Evolutionary conservation across 1,284 basidiomycete species (phyloP).

Genomic region (Exsudoporus floridanus): DNA sequence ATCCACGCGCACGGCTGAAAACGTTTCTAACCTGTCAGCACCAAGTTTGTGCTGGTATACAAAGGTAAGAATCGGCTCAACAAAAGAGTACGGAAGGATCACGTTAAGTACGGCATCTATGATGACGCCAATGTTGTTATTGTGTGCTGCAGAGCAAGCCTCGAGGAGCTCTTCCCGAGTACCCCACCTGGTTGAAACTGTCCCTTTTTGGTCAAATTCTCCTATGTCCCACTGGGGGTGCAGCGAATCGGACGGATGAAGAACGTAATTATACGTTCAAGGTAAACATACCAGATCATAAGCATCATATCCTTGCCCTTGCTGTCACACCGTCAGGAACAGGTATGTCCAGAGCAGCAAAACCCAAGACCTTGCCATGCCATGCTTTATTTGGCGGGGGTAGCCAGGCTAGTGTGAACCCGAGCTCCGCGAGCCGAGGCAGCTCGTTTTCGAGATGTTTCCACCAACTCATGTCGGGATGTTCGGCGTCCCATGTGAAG

Average conservation of each 20-base stretch:
- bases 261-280: not conserved
- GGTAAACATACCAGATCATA: conserved; percentile 64
- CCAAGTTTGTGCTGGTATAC: conserved; percentile 72
- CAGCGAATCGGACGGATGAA: not conserved
- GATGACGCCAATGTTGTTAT: conserved; percentile 61
- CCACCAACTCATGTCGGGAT: conserved; percentile 76
- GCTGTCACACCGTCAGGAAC: conserved; percentile 37
- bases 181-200: conserved; percentile 87
- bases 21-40: conserved; percentile 76
- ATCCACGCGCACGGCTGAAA: conserved; percentile 76
- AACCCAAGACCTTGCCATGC: conserved; percentile 44
- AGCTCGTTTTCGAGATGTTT: conserved; percentile 74
- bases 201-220: conserved; percentile 87
- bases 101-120: conserved; percentile 81
- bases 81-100: conserved; percentile 20
- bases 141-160: conserved; percentile 60
- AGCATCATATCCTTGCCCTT: conserved; percentile 75
- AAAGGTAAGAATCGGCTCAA: conserved; percentile 5
- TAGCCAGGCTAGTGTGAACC: conserved; percentile 82
- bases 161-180: conserved; percentile 77
- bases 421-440: conserved; percentile 69
- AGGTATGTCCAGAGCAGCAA: not conserved
- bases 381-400: conserved; percentile 78
- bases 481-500: conserved; percentile 75
- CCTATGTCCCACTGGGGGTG: conserved; percentile 79